Evolutionary conservation across 495 filamentous ascomycete species (phyloP).

Genomic region (Penicillium paradoxum): DNA sequence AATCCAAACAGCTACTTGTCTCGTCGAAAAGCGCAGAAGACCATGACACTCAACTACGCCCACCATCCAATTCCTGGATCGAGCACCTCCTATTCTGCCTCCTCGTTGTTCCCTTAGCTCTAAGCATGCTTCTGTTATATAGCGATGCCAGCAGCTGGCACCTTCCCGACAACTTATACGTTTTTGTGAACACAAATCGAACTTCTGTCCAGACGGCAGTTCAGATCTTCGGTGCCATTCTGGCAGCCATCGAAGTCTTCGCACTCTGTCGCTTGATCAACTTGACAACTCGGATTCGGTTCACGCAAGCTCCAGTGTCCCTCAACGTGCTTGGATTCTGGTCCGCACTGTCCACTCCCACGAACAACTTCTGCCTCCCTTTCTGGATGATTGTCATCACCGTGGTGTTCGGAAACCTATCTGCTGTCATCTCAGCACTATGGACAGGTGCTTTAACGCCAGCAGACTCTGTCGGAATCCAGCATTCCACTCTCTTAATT

Average conservation of each 20-base stretch:
- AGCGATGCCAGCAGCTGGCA: conserved; percentile 11
- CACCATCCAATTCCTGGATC: not conserved
- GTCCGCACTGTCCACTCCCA: conserved; percentile 5
- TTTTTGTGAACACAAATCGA: conserved; percentile 9
- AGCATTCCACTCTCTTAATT: conserved; percentile 7
- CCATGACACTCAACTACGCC: not conserved
- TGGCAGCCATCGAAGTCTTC: conserved; percentile 6
- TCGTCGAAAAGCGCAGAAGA: not conserved
- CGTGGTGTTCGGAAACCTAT: conserved; percentile 15
- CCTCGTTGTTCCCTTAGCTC: not conserved
- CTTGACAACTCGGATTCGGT: conserved; percentile 7
- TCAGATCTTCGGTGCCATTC: conserved; percentile 13
- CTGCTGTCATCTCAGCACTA: conserved; percentile 22
- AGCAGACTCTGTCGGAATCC: conserved; percentile 7
- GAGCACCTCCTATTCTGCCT: not conserved
- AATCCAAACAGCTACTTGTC: not conserved
- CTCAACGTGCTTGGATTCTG: conserved; percentile 17
- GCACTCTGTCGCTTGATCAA: conserved; percentile 9
- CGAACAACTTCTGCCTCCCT: conserved; percentile 1
- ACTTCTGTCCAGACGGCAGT: conserved; percentile 18
- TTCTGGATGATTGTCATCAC: conserved; percentile 13
- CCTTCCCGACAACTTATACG: conserved; percentile 1
- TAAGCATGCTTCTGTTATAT: conserved; percentile 7
- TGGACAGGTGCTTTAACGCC: conserved; percentile 37
- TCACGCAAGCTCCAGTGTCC: conserved; percentile 7